Evolutionary conservation across 495 filamentous ascomycete species (phyloP), one percentile per base, ranked within the genome.

Genomic region (Xylaria venustula): DNA sequence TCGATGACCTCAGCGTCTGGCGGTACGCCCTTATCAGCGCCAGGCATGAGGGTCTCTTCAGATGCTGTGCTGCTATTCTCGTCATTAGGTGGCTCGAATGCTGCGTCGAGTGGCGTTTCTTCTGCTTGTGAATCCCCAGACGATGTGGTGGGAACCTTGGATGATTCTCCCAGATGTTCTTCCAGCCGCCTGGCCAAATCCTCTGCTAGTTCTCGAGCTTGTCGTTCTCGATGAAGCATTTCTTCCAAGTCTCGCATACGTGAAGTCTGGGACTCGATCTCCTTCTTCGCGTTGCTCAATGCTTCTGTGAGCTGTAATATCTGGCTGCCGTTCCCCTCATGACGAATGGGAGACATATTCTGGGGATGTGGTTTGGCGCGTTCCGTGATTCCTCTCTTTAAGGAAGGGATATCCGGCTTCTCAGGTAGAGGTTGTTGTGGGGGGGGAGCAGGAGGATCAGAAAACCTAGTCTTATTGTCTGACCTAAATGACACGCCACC

Each of bases 361-460:
- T 79, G 79, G 8, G 79, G 67, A 45, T 75, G 74, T 5, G 57
- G 12, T 69, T 87, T 90, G 1, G 86, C 82, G 47, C 87, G 86
- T 62, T 94, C 91, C 0, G 90, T 93, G 34, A 91, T 88, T 30
- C 79, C 79, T 48, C 92, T 81, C 64, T 90, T 90, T 32, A 95
- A 71, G 7, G 88, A 77, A 0, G 85, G 80, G 53, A 78, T 69
- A 74, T 94, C 90, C 1, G 92, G 92, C 69, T 96, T 96, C 66
- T 95, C 91, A 6, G 92, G 92, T 0, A 97, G 77, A 15, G 93
- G 91, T 66, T 96, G 92, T 67, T 93, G 89, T 12, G 93, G 93
- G 15, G 94, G 92, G 26, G 93, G 94, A 17, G 91, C 90, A 8
- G 91, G 92, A 19, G 92, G 93, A 58, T 96, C 91, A 2, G 90